Evolutionary conservation across 257 asterid genomes (phyloP).

Genomic region (Petunia secreta): DNA sequence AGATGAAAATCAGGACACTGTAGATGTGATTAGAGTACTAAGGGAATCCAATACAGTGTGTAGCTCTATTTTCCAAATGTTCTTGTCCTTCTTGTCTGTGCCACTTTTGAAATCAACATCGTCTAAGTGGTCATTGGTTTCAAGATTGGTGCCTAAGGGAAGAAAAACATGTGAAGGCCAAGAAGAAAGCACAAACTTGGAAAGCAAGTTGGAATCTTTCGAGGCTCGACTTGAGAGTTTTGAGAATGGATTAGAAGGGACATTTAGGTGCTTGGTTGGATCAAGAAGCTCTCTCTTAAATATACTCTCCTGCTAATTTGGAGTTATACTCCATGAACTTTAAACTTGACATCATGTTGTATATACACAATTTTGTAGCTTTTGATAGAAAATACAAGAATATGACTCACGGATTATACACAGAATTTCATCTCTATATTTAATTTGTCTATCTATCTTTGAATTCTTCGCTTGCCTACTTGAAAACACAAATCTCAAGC

Average conservation of each 20-base stretch:
- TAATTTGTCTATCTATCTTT: too few species aligned
- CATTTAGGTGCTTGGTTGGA: not conserved
- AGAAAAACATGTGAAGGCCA: constrained; percentile 31
- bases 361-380: too few species aligned
- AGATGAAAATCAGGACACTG: not conserved
- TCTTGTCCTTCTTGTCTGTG: constrained; percentile 33
- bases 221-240: constrained; percentile 2
- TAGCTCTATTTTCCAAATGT: constrained; percentile 29
- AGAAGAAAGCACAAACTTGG: not conserved
- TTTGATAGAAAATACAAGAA: too few species aligned
- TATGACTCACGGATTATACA: too few species aligned
- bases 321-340: not conserved
- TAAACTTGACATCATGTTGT: too few species aligned
- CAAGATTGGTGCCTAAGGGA: constrained; percentile 35
- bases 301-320: not conserved
- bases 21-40: constrained; percentile 30
- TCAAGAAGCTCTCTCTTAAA: constrained; percentile 11
- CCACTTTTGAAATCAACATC: constrained; percentile 37
- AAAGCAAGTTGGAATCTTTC: not conserved
- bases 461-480: too few species aligned
- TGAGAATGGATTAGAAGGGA: not conserved
- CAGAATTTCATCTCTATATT: too few species aligned
- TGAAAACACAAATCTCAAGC: too few species aligned
- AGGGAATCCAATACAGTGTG: constrained; percentile 34
- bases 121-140: constrained; percentile 46